Conservation (phyloP, 208 protist species). For the Wallacemonas sp. region DNA sequence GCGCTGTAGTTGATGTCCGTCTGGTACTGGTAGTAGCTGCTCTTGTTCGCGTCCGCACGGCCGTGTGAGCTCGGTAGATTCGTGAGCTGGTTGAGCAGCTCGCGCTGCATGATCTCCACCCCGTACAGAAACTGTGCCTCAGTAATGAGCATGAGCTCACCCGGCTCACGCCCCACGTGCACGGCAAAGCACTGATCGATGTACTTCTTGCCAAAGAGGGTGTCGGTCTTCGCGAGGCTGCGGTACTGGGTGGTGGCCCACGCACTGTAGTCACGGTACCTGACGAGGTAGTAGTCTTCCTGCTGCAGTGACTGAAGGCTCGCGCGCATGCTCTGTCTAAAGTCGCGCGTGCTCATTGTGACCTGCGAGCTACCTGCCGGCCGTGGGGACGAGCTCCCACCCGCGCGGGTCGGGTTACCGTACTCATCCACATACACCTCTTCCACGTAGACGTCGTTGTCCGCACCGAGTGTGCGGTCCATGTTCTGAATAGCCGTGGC, state of each 20-base stretch:
- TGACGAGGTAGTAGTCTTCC: conserved; percentile 84
- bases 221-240: conserved; percentile 54
- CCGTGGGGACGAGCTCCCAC: conserved; percentile 2
- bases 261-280: conserved; percentile 78
- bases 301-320: conserved; percentile 66
- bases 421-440: conserved; percentile 13
- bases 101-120: conserved; percentile 67
- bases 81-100: conserved; percentile 53
- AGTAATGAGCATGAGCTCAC: conserved; percentile 73
- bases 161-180: conserved; percentile 73
- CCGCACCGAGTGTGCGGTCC: conserved; percentile 46
- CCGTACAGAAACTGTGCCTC: conserved; percentile 80
- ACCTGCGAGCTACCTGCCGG: conserved; percentile 11
- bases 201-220: conserved; percentile 62
- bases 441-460: conserved; percentile 19
- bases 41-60: conserved; percentile 18
- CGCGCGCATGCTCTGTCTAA: conserved; percentile 52
- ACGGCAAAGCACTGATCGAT: conserved; percentile 86
- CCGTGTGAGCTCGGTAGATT: conserved; percentile 20
- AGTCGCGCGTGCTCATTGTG: conserved; percentile 42
- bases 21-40: conserved; percentile 47
- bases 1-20: conserved; percentile 67
- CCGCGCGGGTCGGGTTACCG: neutral
- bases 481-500: conserved; percentile 72
- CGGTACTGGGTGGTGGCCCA: conserved; percentile 63